Percentiles rank a stretch among this genome's conserved stretches.
Evolutionary conservation across 139 green algal species (phyloP).

Genomic region (Tetradesmus lagerheimii): DNA sequence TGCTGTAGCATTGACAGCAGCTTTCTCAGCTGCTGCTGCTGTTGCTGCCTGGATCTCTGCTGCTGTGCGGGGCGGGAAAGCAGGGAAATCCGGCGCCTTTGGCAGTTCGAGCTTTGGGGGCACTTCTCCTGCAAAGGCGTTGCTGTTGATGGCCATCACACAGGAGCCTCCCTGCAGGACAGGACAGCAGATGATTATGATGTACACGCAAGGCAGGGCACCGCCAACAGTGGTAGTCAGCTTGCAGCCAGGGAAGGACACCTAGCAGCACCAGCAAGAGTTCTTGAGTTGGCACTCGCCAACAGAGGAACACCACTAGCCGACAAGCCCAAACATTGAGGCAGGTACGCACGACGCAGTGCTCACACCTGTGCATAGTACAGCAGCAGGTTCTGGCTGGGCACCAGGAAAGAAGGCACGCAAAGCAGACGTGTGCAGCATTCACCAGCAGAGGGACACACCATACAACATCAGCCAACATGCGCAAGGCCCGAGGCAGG

Average conservation of each 20-base stretch:
- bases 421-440: background rate
- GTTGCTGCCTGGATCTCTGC: conserved; percentile 34
- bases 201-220: background rate
- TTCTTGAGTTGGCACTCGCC: too few species aligned
- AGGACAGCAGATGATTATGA: background rate
- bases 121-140: conserved; percentile 53
- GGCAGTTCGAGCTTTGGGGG: conserved; percentile 58
- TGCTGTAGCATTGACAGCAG: conserved; percentile 50
- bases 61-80: conserved; percentile 3
- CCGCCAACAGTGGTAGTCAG: background rate
- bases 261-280: background rate
- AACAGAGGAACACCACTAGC: background rate
- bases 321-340: too few species aligned
- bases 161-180: conserved; percentile 59
- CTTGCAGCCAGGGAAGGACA: background rate
- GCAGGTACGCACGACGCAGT: too few species aligned
- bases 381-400: conserved; percentile 83
- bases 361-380: conserved; percentile 80
- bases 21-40: conserved; percentile 47
- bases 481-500: too few species aligned
- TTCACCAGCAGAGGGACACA: background rate
- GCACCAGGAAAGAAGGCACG: too few species aligned
- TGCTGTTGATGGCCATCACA: conserved; percentile 67
- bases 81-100: background rate
- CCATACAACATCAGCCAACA: too few species aligned